phyloP scores from a whole-genome alignment of 2,329 filamentous ascomycete species.

The Xylaria multiplex region DNA sequence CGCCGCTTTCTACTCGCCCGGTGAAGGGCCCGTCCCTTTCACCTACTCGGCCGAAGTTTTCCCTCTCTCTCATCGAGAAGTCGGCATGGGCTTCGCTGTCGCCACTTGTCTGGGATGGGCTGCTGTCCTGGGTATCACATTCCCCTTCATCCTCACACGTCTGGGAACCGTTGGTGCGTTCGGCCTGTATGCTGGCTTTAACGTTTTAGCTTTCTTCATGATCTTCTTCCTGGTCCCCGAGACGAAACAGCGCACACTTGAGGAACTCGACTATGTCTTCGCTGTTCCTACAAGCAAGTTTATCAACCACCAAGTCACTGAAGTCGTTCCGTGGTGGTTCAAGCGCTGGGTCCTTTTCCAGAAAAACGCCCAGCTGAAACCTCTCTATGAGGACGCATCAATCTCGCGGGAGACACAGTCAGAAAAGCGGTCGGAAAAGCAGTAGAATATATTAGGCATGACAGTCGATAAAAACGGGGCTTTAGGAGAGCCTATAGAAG shows the following conservation, averaged over 20 bases:
- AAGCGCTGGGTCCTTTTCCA: constrained; percentile 51
- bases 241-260: constrained; percentile 61
- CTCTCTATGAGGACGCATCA: constrained; percentile 42
- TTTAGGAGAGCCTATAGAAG: background rate
- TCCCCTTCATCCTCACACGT: constrained; percentile 64
- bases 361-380: constrained; percentile 44
- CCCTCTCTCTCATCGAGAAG: constrained; percentile 74
- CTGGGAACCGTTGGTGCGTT: constrained; percentile 59
- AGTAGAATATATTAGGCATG: background rate
- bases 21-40: constrained; percentile 74
- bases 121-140: constrained; percentile 70
- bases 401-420: background rate
- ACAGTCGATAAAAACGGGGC: background rate
- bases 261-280: constrained; percentile 62
- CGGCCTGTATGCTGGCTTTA: constrained; percentile 60
- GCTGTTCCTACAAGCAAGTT: constrained; percentile 55
- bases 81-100: constrained; percentile 76
- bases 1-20: constrained; percentile 70
- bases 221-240: constrained; percentile 62
- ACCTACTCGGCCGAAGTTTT: constrained; percentile 76
- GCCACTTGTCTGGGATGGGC: constrained; percentile 72
- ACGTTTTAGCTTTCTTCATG: constrained; percentile 57
- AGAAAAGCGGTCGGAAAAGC: background rate
- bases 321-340: constrained; percentile 53
- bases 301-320: constrained; percentile 53